Conservation (phyloP, 2,329 filamentous ascomycete genomes). For the Talaromyces sp. region DNA sequence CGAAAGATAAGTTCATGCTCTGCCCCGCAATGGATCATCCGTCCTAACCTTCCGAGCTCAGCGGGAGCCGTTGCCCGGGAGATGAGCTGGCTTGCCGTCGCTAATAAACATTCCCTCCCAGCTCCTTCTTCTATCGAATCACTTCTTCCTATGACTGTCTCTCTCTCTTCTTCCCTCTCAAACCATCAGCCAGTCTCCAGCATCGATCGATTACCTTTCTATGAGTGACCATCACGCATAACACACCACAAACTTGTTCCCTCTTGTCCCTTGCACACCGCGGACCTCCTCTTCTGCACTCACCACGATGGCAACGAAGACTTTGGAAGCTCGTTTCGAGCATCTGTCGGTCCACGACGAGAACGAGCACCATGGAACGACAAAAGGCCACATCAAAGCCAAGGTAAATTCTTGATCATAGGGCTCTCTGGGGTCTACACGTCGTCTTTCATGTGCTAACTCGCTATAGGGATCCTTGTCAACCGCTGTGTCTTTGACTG, state of each 20-base stretch:
- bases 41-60: not conserved
- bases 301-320: conserved; percentile 63
- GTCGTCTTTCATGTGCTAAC: conserved; percentile 20
- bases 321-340: conserved; percentile 83
- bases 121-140: not conserved
- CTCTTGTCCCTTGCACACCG: not conserved
- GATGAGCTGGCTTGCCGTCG: conserved; percentile 18
- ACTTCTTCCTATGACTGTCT: not conserved
- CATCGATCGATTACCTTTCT: not conserved
- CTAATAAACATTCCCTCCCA: conserved; percentile 13
- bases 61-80: conserved; percentile 27
- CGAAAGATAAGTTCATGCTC: not conserved
- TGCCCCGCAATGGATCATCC: conserved; percentile 19
- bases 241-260: not conserved
- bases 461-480: conserved; percentile 44
- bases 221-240: not conserved
- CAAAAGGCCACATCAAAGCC: conserved; percentile 62
- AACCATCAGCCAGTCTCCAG: not conserved
- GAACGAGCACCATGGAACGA: conserved; percentile 57
- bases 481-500: conserved; percentile 46
- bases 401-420: conserved; percentile 64
- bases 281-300: not conserved
- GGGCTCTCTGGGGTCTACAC: too few species aligned
- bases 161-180: not conserved
- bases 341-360: conserved; percentile 86